Percentiles rank a stretch among this genome's conserved stretches.
Conservation (phyloP, 345 rosid species). For the Adansonia digitata region DNA sequence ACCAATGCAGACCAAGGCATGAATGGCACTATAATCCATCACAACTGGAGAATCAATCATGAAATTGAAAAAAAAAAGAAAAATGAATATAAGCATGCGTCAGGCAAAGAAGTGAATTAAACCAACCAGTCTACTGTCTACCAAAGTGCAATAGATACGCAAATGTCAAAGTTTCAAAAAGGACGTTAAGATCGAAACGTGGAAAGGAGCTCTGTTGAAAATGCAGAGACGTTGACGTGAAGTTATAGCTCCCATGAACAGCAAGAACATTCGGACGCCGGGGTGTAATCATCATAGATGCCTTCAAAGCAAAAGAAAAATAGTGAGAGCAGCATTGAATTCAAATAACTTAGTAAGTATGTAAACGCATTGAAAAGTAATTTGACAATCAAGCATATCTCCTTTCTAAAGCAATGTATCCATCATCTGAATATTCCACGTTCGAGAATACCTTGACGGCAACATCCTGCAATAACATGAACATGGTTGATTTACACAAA, state of each 20-base stretch:
- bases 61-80: background rate
- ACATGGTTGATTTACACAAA: conserved; percentile 15
- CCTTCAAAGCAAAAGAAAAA: conserved; percentile 40
- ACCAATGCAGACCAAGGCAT: background rate
- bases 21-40: background rate
- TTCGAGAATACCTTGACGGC: conserved; percentile 91
- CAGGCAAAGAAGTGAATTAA: background rate
- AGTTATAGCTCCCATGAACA: conserved; percentile 97
- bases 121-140: background rate
- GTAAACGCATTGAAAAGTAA: background rate
- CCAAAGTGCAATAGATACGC: background rate
- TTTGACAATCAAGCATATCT: conserved; percentile 38
- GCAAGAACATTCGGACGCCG: conserved; percentile 88
- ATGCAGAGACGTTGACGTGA: conserved; percentile 88
- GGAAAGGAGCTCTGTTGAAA: conserved; percentile 98
- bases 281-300: conserved; percentile 84
- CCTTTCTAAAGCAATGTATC: conserved; percentile 73
- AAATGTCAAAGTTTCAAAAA: background rate
- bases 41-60: background rate
- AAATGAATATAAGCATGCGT: conserved; percentile 3
- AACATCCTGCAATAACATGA: conserved; percentile 72
- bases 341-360: background rate
- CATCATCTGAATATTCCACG: conserved; percentile 89
- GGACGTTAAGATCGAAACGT: conserved; percentile 50
- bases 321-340: background rate